Conservation (phyloP, 2,329 filamentous ascomycete species). For the Cryphonectria nitschkei region DNA sequence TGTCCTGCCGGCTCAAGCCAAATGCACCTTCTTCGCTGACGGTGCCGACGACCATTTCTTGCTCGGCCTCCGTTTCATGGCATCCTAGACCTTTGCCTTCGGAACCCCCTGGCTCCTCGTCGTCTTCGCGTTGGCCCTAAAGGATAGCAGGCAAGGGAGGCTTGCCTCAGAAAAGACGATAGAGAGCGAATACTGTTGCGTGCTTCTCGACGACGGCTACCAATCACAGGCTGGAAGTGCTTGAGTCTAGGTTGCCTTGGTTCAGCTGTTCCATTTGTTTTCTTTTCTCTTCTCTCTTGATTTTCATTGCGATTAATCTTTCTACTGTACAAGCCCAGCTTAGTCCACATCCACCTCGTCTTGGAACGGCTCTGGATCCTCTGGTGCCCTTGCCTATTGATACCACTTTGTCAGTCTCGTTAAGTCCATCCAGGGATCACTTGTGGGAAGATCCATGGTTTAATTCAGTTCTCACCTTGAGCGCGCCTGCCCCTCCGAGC, state of each 20-base stretch:
- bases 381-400: conserved; percentile 56
- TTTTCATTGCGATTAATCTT: background rate
- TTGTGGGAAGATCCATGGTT: background rate
- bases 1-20: background rate
- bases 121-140: background rate
- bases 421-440: too few species aligned
- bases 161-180: background rate
- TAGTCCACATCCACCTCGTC: conserved; percentile 33
- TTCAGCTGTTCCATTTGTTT: background rate
- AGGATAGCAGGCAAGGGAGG: background rate
- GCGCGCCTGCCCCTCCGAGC: conserved; percentile 69
- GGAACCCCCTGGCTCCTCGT: background rate
- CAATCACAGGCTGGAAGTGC: background rate
- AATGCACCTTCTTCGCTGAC: background rate
- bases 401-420: conserved; percentile 19
- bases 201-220: background rate
- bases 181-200: background rate
- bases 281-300: background rate
- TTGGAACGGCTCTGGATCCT: conserved; percentile 57
- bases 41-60: background rate
- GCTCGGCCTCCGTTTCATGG: background rate
- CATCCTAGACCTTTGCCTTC: background rate
- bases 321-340: conserved; percentile 31
- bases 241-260: background rate
- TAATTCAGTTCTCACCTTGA: conserved; percentile 60